Conservation (phyloP, 306 rosid species). For the Rubus idaeus region DNA sequence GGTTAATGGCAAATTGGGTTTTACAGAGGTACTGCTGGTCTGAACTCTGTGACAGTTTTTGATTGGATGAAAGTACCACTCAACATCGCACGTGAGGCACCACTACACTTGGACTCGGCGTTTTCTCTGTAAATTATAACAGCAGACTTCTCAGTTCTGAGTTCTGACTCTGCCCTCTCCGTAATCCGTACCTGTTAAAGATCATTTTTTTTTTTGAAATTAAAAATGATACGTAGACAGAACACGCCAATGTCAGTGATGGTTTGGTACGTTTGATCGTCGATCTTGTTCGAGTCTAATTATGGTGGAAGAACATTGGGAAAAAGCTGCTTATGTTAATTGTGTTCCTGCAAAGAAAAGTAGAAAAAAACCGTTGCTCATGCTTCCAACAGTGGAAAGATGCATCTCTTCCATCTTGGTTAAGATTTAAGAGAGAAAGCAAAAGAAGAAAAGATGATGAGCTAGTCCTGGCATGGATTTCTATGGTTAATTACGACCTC, state of each 20-base stretch:
- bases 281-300: too few relatives aligned
- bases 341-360: background rate
- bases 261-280: too few relatives aligned
- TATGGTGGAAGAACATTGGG: background rate
- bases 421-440: background rate
- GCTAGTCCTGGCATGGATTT: background rate
- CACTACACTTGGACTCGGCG: constrained; percentile 19
- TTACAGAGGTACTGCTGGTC: background rate
- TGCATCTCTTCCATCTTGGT: background rate
- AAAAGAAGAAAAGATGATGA: background rate
- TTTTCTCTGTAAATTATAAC: background rate
- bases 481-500: background rate
- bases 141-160: constrained; percentile 5
- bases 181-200: constrained; percentile 21
- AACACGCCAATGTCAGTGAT: constrained; percentile 10
- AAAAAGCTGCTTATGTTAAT: too few relatives aligned
- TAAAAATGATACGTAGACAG: background rate
- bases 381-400: background rate
- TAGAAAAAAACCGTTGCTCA: background rate
- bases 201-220: background rate
- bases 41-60: background rate
- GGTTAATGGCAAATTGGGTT: background rate
- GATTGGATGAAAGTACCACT: constrained; percentile 12
- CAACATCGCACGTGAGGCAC: constrained; percentile 44
- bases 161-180: constrained; percentile 14